phyloP scores from a whole-genome alignment of 192 early-diverging fungal genomes.

The Backusella circina region DNA sequence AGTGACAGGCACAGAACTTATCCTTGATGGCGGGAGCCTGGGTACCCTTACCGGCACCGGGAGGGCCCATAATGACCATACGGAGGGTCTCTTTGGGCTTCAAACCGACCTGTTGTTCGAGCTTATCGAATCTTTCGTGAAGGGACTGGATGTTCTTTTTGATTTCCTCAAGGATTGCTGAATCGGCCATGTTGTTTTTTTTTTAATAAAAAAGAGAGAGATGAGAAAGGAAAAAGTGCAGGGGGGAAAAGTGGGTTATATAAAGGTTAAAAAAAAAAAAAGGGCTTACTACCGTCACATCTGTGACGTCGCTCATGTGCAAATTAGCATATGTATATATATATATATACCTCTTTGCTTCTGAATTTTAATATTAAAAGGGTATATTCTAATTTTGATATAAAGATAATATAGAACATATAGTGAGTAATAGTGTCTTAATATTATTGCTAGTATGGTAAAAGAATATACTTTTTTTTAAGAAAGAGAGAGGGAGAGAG shows the following conservation, averaged over 20 bases:
- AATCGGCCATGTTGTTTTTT: constrained; percentile 28
- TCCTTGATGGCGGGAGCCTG: constrained; percentile 97
- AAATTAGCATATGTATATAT: not conserved
- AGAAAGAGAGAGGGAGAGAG: too few species aligned
- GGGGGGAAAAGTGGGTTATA: not conserved
- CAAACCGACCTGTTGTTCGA: constrained; percentile 33
- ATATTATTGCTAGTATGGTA: too few species aligned
- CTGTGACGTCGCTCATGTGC: not conserved
- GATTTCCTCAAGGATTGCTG: constrained; percentile 40
- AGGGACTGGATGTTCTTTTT: constrained; percentile 39
- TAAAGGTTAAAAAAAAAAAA: not conserved
- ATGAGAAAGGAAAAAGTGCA: not conserved
- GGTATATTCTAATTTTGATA: not conserved
- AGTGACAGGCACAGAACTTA: constrained; percentile 93
- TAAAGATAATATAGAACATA: too few species aligned
- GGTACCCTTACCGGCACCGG: constrained; percentile 77
- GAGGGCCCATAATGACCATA: constrained; percentile 91
- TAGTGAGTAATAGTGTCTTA: too few species aligned
- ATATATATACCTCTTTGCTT: not conserved
- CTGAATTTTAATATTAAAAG: not conserved
- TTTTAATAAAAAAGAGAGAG: not conserved
- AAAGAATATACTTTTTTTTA: too few species aligned
- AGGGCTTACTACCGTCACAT: not conserved
- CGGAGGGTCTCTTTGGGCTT: constrained; percentile 40
- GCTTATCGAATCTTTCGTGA: constrained; percentile 36